Conservation (phyloP, 441 rosid species). For the Corymbia citriodora region DNA sequence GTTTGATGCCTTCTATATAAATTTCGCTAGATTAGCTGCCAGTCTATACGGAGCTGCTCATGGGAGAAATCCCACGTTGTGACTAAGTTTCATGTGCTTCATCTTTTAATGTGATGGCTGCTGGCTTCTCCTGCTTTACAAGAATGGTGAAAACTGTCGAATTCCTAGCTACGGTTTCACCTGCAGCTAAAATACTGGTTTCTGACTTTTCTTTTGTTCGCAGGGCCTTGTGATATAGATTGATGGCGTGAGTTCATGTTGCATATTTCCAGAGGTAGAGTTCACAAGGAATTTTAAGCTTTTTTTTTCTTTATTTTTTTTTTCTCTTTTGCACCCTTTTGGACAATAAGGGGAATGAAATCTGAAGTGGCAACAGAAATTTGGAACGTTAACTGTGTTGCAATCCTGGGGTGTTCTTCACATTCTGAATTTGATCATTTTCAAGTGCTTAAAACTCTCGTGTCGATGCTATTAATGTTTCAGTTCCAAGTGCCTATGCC, state of each 20-base stretch:
- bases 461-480: neutral
- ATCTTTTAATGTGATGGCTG: neutral
- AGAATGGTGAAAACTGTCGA: neutral
- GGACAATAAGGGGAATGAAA: neutral
- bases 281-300: neutral
- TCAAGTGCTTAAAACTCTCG: neutral
- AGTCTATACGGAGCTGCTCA: neutral
- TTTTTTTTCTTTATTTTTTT: neutral
- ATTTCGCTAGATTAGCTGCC: neutral
- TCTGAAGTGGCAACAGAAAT: neutral
- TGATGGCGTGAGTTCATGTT: constrained; percentile 1
- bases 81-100: neutral
- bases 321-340: neutral
- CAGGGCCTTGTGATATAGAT: constrained; percentile 10
- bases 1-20: neutral
- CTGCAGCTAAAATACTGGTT: neutral
- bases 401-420: neutral
- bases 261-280: neutral
- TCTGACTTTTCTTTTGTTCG: neutral
- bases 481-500: neutral
- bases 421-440: neutral
- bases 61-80: neutral
- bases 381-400: neutral
- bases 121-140: neutral
- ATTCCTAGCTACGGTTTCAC: neutral